Evolutionary conservation across 2,329 filamentous ascomycete genomes (phyloP).

Genomic region (Cordyceps farinosa): DNA sequence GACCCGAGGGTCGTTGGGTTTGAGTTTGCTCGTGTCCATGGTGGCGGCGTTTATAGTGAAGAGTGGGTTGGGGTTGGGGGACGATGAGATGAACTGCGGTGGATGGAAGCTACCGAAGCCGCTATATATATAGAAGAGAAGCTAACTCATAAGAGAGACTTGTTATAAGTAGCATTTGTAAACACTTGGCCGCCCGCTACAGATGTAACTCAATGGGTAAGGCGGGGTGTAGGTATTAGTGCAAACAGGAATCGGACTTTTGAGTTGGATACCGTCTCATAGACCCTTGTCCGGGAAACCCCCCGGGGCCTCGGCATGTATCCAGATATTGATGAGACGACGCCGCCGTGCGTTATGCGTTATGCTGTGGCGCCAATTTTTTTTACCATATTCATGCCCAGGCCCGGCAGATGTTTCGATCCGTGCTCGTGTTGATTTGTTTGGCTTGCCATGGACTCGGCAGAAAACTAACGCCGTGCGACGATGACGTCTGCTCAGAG

Average conservation of each 20-base stretch:
- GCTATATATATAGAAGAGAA: background rate
- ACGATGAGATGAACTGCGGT: background rate
- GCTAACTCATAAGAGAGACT: background rate
- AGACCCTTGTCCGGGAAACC: background rate
- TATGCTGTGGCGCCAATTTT: background rate
- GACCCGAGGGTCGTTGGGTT: slow-evolving; percentile 43
- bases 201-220: background rate
- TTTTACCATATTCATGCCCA: background rate
- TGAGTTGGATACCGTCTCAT: background rate
- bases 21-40: slow-evolving; percentile 61
- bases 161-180: background rate
- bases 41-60: background rate
- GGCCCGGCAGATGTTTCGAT: background rate
- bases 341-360: background rate
- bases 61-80: background rate
- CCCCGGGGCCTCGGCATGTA: slow-evolving; percentile 3
- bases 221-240: slow-evolving; percentile 6
- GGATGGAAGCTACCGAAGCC: background rate
- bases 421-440: background rate
- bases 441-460: background rate
- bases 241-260: slow-evolving; percentile 14
- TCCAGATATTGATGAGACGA: background rate
- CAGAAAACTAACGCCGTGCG: background rate
- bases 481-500: slow-evolving; percentile 1
- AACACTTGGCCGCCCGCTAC: background rate